A percentile compares a stretch with the other conserved stretches of the same genome.
phyloP scores from a whole-genome alignment of 495 filamentous ascomycete species.

The Collariella sp. region DNA sequence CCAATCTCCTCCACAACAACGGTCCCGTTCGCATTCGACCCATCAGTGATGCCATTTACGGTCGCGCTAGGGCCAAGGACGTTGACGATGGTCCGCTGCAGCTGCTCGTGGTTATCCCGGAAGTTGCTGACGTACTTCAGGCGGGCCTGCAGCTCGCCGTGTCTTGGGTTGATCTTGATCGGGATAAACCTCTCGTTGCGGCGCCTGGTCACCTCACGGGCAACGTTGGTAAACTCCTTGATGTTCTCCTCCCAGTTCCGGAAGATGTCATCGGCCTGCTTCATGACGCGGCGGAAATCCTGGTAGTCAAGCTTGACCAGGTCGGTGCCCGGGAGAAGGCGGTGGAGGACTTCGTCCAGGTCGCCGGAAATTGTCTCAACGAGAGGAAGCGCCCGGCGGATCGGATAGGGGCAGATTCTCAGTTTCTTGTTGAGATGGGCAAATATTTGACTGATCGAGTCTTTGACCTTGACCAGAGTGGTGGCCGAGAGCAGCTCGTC shows the following conservation, averaged over 20 bases:
- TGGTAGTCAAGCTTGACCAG: conserved; percentile 86
- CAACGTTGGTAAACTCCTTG: conserved; percentile 96
- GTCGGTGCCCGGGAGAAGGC: conserved; percentile 72
- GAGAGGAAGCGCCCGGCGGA: conserved; percentile 82
- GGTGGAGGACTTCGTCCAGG: conserved; percentile 75
- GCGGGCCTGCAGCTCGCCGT: conserved; percentile 77
- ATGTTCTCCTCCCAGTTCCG: conserved; percentile 87
- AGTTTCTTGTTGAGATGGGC: conserved; percentile 93
- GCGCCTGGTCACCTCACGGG: conserved; percentile 82
- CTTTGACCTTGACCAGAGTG: conserved; percentile 79
- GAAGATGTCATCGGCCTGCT: conserved; percentile 75
- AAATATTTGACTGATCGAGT: conserved; percentile 82
- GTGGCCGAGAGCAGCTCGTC: conserved; percentile 91
- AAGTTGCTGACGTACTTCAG: conserved; percentile 90
- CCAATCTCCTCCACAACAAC: conserved; percentile 86
- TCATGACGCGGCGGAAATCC: conserved; percentile 82
- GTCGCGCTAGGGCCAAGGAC: conserved; percentile 70
- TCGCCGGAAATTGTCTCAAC: conserved; percentile 97
- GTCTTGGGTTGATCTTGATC: conserved; percentile 83
- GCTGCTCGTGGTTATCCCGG: conserved; percentile 90
- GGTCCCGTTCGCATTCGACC: conserved; percentile 48
- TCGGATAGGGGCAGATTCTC: conserved; percentile 87
- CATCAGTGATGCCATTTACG: conserved; percentile 42
- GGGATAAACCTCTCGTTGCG: conserved; percentile 96
- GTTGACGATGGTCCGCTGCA: conserved; percentile 90